Evolutionary conservation across 345 rosid species (phyloP).

Genomic region (Cardamine chenopodiifolia): DNA sequence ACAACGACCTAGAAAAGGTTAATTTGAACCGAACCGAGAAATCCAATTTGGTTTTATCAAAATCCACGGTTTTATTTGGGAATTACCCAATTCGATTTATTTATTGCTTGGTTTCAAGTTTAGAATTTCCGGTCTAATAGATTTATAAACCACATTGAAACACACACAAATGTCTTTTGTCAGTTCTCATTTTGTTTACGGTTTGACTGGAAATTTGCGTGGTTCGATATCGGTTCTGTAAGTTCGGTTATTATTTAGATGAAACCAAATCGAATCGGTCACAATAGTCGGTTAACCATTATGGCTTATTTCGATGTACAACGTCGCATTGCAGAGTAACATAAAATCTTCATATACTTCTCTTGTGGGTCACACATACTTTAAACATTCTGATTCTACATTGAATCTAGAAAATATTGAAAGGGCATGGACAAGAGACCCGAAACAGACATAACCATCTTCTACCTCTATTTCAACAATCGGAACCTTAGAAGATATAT

Average conservation of each 20-base stretch:
- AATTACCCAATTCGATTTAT: neutral
- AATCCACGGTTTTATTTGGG: neutral
- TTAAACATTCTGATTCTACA: conserved; percentile 19
- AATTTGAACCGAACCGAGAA: conserved; percentile 4
- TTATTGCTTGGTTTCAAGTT: neutral
- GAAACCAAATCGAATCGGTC: neutral
- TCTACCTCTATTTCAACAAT: conserved; percentile 28
- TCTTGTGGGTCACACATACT: neutral
- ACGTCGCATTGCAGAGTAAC: neutral
- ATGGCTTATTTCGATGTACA: no score
- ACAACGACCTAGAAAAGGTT: conserved; percentile 20
- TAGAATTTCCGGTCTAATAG: neutral
- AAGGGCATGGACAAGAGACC: conserved; percentile 23
- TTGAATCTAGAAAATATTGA: conserved; percentile 12
- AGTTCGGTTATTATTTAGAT: neutral
- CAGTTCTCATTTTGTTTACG: neutral
- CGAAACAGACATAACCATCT: conserved; percentile 9
- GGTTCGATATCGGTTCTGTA: neutral
- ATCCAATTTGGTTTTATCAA: neutral
- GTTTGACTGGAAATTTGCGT: neutral
- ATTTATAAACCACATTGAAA: neutral
- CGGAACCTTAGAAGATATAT: conserved; percentile 24
- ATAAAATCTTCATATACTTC: neutral
- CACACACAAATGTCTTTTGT: neutral
- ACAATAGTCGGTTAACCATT: neutral